Base-by-base conservation (phyloP, 176 grass and related monocot species). In the Triticum timopheevii region DNA sequence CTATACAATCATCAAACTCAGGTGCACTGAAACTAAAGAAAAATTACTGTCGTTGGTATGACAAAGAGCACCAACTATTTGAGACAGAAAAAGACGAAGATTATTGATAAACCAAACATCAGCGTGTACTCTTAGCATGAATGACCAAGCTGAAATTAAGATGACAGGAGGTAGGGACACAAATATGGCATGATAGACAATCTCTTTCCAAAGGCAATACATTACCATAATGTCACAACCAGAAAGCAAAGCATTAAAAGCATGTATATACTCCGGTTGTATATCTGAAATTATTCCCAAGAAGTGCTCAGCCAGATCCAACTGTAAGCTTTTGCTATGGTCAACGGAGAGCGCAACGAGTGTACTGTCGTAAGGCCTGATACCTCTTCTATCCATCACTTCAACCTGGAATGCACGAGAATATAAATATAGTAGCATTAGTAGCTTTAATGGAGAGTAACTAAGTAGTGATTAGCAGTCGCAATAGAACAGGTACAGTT, bases 221-320 rank as follows among this genome's bases (percentile, higher is more conserved):
- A 71, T 90, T 93, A 98, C 96, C 96, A 82, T 91, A 69, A 92
- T 90, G 47, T 81, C 28, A 31, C 96, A 98, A 25, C 91, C 87
- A 79, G 82, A 82, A 86, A 98, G 83, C 73, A 98, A 89, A 83
- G 84, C 59, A 34, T 98, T 92, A 82, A 89, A 89, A 45, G 79
- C 62, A 89, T 17, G 69, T 36, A 84, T 88, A 62, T 92, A 75
- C 69, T 95, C 90, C 6, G 38, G 88, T 91, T 66, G 81, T 30
- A 83, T 79, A 71, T 89, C 40, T 78, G 90, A 95, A 78, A 95
- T 89, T 86, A 77, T 94, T 83, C 81, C 86, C 84, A 95, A 36
- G 63, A 92, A 86, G 10, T 47, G 36, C 78, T 98, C 96, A 75
- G 96, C 93, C 77, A 94, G 86, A 90, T 91, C 86, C 77, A 98